A percentile compares a stretch with the other conserved stretches of the same genome.
phyloP scores from a whole-genome alignment of 176 grass and related monocot genomes.

The Aegilops longissima region DNA sequence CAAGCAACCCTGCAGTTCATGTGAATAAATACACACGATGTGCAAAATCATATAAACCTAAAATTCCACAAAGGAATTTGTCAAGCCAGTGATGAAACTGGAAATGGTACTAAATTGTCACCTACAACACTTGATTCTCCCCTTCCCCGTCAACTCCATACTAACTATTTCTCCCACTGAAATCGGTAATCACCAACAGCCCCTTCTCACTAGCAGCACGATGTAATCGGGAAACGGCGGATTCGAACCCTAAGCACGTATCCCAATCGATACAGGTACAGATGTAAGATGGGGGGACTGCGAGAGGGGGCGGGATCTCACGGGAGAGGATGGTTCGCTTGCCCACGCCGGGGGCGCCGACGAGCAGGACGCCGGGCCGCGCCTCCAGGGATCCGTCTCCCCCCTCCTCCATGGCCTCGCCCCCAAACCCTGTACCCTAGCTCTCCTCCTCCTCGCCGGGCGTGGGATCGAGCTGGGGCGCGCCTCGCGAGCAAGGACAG shows the following conservation, averaged over 20 bases:
- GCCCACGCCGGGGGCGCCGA: conserved; percentile 77
- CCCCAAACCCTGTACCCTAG: conserved; percentile 32
- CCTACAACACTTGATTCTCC: neutral
- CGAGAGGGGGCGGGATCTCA: conserved; percentile 43
- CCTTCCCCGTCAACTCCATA: neutral
- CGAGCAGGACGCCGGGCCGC: conserved; percentile 66
- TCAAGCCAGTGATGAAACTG: neutral
- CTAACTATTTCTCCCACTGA: neutral
- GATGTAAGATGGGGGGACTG: neutral
- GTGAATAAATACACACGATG: neutral
- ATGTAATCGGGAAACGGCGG: neutral
- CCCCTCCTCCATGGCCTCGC: conserved; percentile 36
- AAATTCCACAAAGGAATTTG: neutral
- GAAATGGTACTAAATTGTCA: neutral
- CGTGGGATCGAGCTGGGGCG: neutral
- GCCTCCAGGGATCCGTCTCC: conserved; percentile 59
- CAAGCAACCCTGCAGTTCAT: conserved; percentile 63
- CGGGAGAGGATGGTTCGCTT: conserved; percentile 89
- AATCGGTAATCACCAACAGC: neutral
- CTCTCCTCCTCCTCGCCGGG: neutral
- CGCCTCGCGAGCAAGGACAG: conserved; percentile 8
- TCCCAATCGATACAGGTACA: conserved; percentile 12
- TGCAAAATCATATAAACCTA: neutral
- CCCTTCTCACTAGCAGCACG: neutral
- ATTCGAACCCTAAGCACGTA: neutral